phyloP scores from a whole-genome alignment of 2,329 filamentous ascomycete genomes.

The Fusarium sp. region DNA sequence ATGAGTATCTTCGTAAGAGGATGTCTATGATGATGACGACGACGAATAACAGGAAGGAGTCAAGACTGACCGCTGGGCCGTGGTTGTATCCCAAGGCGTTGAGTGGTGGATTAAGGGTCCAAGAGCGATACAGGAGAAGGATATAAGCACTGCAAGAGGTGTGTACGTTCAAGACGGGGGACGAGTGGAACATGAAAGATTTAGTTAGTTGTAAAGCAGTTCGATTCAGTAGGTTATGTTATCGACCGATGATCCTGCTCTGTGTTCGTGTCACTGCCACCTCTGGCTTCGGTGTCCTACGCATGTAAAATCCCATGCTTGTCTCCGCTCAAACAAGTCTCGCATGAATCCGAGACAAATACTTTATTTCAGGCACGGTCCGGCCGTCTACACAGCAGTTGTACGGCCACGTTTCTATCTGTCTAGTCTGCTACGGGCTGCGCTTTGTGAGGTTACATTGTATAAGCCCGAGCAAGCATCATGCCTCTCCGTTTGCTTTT shows the following conservation, averaged over 20 bases:
- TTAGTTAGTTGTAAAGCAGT: slow-evolving; percentile 46
- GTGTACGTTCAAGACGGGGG: slow-evolving; percentile 9
- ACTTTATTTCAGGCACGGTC: slow-evolving; percentile 14
- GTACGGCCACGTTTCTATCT: slow-evolving; percentile 27
- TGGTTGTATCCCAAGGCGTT: slow-evolving; percentile 28
- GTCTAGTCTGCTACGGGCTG: slow-evolving; percentile 1
- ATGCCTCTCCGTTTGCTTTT: slow-evolving; percentile 4
- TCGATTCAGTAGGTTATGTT: slow-evolving; percentile 48
- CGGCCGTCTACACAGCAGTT: slow-evolving; percentile 21
- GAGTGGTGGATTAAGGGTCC: slow-evolving; percentile 24
- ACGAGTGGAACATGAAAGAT: slow-evolving; percentile 31
- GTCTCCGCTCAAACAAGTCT: slow-evolving; percentile 12
- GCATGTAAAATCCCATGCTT: background rate
- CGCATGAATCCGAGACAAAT: slow-evolving; percentile 12
- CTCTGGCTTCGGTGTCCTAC: slow-evolving; percentile 7
- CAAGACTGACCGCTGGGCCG: slow-evolving; percentile 15
- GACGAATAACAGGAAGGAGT: slow-evolving; percentile 28
- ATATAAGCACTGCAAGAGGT: slow-evolving; percentile 19
- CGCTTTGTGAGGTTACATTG: slow-evolving; percentile 11
- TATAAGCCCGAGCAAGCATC: slow-evolving; percentile 11
- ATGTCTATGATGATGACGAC: slow-evolving; percentile 31
- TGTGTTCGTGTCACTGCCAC: slow-evolving; percentile 2
- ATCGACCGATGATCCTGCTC: slow-evolving; percentile 42
- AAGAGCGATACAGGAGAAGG: slow-evolving; percentile 22
- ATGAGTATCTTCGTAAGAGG: slow-evolving; percentile 16